Conservation (phyloP, 495 filamentous ascomycete genomes). For the Aspergillus nanangensis region DNA sequence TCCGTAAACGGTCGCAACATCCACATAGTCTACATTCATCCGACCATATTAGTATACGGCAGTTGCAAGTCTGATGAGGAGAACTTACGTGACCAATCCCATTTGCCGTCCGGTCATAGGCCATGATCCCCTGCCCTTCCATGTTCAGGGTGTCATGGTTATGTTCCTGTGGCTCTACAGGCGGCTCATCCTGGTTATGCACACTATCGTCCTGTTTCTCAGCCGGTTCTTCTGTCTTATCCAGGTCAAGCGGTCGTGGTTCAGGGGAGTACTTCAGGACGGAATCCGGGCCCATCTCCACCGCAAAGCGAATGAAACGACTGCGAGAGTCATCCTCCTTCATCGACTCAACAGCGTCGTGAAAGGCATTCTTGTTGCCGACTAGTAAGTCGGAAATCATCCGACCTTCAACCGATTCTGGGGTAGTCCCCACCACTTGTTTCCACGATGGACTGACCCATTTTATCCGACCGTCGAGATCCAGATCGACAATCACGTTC, state of each 20-base stretch:
- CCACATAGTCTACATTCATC: conserved; percentile 85
- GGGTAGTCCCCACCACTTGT: conserved; percentile 79
- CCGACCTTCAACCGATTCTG: conserved; percentile 68
- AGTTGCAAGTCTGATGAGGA: not conserved
- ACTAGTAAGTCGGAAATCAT: conserved; percentile 77
- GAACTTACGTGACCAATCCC: conserved; percentile 74
- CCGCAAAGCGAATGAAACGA: conserved; percentile 82
- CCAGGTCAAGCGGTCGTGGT: conserved; percentile 16
- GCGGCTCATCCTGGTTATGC: conserved; percentile 28
- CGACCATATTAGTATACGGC: not conserved
- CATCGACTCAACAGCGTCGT: conserved; percentile 80
- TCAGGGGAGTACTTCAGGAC: conserved; percentile 54
- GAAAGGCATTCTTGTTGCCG: conserved; percentile 72
- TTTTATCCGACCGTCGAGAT: conserved; percentile 78
- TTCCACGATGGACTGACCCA: conserved; percentile 98
- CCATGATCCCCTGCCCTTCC: conserved; percentile 96
- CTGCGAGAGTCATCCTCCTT: conserved; percentile 89
- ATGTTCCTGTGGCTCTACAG: conserved; percentile 37
- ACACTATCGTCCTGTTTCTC: conserved; percentile 15
- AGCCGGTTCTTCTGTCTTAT: conserved; percentile 5
- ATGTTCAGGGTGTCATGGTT: conserved; percentile 62
- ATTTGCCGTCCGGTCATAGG: conserved; percentile 81
- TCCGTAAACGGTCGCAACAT: conserved; percentile 93
- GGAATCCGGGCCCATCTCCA: conserved; percentile 70
- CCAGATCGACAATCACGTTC: conserved; percentile 92